Base-by-base conservation (phyloP, 371 early-diverging fungal genomes). In the Cokeromyces recurvatus region DNA sequence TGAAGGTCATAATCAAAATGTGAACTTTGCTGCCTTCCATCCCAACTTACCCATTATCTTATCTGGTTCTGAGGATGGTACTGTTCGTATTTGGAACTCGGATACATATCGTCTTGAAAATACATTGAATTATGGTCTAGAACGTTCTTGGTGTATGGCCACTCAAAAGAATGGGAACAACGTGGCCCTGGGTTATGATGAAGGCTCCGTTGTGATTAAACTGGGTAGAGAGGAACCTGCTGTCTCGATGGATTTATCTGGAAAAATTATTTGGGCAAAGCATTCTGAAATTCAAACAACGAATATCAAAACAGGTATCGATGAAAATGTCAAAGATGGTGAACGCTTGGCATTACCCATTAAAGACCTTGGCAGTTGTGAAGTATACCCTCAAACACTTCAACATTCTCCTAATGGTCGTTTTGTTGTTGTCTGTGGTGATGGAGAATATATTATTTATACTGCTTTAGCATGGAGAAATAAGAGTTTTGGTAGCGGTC, bases 391-490 rank as follows among this genome's bases (percentile, higher is more conserved):
- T 29, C 91, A 95, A 62, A 87, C 87, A 4, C 69, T 98, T n/a
- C 85, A 92, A 69, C 98, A 98, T 71, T 89, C 90, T 38, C 99
- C 99, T 16, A 98, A 97, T 62, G 97, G 97, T 31, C 88, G 95
- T 32, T 98, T 98, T 71, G 97, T 94, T 14, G 97, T 94, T 11
- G 98, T 96, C 9, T 95, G 96, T 56, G 99, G 99, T 36, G 98
- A 98, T 59, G 97, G 96, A 32, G 98, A 98, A 74, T 98, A 93
- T 65, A 97, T 97, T 55, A 95, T 98, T 53, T 98, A 98, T 72
- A 98, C 99, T 8, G 97, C 99, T 11, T 78, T 98, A 29, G 95
- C 97, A 1, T 98, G 98, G 99, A 82, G 99, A 66, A 98, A 97
- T 81, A 98, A 98, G 83, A 86, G 88, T 52, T 98, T 95, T 64